Evolutionary conservation across 1,139 yeast genomes (phyloP).

Genomic region (Candida pseudoviswanathii): DNA sequence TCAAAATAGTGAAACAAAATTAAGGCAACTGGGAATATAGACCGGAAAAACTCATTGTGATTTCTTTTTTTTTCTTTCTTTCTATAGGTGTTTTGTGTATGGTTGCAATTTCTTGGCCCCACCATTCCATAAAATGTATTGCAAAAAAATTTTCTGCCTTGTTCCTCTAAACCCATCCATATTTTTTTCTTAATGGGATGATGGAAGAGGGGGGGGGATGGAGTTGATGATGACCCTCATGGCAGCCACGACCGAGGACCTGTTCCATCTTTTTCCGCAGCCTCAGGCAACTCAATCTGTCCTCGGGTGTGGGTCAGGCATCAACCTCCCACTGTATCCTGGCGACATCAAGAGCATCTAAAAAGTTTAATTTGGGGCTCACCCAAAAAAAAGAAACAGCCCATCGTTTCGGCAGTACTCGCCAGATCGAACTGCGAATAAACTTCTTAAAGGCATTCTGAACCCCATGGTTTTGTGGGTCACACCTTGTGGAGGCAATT

Average conservation of each 20-base stretch:
- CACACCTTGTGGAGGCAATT: background rate
- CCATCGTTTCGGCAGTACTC: too few relatives aligned
- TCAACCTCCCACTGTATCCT: background rate
- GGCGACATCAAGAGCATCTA: background rate
- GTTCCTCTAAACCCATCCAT: background rate
- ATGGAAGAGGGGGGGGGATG: background rate
- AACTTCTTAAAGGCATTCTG: background rate
- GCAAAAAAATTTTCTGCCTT: background rate
- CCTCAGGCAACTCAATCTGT: background rate
- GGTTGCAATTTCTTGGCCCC: slow-evolving; percentile 4
- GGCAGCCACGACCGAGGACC: too few relatives aligned
- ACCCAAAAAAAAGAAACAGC: background rate
- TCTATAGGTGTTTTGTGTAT: background rate
- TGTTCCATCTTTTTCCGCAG: too few relatives aligned
- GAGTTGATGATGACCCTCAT: background rate
- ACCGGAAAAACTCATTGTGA: slow-evolving; percentile 3
- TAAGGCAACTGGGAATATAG: background rate
- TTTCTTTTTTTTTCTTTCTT: slow-evolving; percentile 1
- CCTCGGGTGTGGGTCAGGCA: too few relatives aligned
- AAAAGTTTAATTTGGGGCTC: background rate
- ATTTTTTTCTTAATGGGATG: background rate
- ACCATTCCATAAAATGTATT: background rate
- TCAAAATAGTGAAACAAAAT: background rate
- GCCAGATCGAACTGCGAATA: too few relatives aligned
- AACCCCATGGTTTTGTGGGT: background rate